Evolutionary conservation across 2,329 filamentous ascomycete genomes (phyloP).

Genomic region (Penicillium paneum): DNA sequence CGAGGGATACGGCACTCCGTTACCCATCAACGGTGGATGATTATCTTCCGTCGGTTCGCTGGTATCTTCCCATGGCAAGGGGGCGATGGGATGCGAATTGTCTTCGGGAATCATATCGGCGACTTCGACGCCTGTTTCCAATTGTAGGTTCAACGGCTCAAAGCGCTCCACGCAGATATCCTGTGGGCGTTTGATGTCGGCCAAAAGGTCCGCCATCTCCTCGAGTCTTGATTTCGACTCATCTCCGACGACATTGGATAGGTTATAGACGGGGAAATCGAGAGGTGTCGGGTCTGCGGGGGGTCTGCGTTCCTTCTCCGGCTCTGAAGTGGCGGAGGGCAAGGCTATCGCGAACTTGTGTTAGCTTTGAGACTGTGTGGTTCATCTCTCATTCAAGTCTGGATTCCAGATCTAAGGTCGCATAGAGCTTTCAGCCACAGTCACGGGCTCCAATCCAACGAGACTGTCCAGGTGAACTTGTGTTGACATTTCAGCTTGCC

Average conservation of each 20-base stretch:
- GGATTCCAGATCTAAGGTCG: not conserved
- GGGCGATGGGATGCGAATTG: slow-evolving; percentile 35
- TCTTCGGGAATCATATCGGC: slow-evolving; percentile 37
- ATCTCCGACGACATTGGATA: slow-evolving; percentile 34
- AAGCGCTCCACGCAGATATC: slow-evolving; percentile 42
- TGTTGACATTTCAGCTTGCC: not conserved
- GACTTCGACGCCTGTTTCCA: slow-evolving; percentile 38
- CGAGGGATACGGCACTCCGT: slow-evolving; percentile 48
- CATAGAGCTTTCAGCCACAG: not conserved
- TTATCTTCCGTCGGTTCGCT: slow-evolving; percentile 24
- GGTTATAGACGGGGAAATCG: slow-evolving; percentile 50
- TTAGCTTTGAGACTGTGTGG: slow-evolving; percentile 9
- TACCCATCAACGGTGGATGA: slow-evolving; percentile 41
- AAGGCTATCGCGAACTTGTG: slow-evolving; percentile 22
- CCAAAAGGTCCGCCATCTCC: slow-evolving; percentile 45
- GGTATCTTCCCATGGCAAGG: slow-evolving; percentile 36
- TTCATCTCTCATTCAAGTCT: too few species aligned
- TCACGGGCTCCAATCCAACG: not conserved
- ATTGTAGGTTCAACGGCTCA: slow-evolving; percentile 41
- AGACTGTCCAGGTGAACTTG: not conserved
- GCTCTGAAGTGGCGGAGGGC: slow-evolving; percentile 32
- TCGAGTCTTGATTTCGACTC: slow-evolving; percentile 37
- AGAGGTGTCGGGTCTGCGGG: slow-evolving; percentile 50
- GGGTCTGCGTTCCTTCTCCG: slow-evolving; percentile 46
- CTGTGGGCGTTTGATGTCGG: slow-evolving; percentile 41